Evolutionary conservation across 805 yeast genomes (phyloP), one percentile per base, ranked within the genome.

Genomic region (Candida ulmi): DNA sequence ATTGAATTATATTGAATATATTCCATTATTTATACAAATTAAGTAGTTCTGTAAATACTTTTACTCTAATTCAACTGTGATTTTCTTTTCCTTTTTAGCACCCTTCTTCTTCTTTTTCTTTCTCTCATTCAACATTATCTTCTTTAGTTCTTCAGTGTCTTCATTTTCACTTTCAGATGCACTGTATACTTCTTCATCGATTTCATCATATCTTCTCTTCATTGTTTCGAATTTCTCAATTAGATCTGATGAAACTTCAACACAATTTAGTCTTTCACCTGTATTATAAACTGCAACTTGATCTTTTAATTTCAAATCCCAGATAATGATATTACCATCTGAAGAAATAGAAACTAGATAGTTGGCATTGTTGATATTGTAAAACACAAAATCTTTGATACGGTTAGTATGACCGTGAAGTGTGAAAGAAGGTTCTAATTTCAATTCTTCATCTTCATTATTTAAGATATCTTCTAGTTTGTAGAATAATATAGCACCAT

Each of bases 241-340:
- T 8, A 70, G 61, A 55, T 91, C 99, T 30, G 83, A 78, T 37
- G 85, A 77, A 3, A 84, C 72, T 12, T 82, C 74, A 17, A 88
- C 80, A 64, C 96, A 91, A 60, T 87, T 91, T 46, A 93, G 72
- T 54, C 99, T 73, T 63, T 93, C 98, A 11, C 95, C 95, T 17
- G 91, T 75, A 47, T 82, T 87, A 58, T 88, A 91, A 3, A 88
- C 93, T 0, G 96, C 97, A 18, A 88, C 74, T 60, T 88, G 95
- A 52, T 86, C 95, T 51, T 73, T 71, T 2, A 66, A 53, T 1
- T 63, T 57, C 56, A 82, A 64, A 57, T 90, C 83, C 96, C 97
- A 91, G 3, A 91, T 84, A 8, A 93, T 95, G 38, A 91, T 82
- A 53, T 77, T 84, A 19, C 98, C 98, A 61, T 91, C 98, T 0